phyloP scores from a whole-genome alignment of 768 basidiomycete species.

The Dioszegia crocea region DNA sequence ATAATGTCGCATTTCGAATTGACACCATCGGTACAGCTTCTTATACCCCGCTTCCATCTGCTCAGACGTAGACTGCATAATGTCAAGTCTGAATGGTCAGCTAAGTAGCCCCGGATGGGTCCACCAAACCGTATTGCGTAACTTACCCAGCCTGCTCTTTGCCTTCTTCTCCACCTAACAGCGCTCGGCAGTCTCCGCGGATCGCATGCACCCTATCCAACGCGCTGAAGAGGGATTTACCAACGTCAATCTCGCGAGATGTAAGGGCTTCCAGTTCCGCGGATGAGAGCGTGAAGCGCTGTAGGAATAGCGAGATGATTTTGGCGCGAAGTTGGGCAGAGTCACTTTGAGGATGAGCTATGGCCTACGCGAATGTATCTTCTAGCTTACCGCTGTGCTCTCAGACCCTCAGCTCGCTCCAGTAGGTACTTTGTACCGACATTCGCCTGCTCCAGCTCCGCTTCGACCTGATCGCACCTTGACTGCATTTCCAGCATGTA shows the following conservation, averaged over 20 bases:
- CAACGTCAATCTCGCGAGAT: constrained; percentile 73
- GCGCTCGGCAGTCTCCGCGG: constrained; percentile 73
- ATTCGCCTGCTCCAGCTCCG: constrained; percentile 67
- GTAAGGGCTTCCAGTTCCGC: constrained; percentile 69
- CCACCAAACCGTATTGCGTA: too few relatives aligned
- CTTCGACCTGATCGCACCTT: constrained; percentile 78
- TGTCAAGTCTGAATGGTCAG: constrained; percentile 64
- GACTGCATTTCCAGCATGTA: constrained; percentile 75
- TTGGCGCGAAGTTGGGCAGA: constrained; percentile 59
- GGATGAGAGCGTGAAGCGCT: constrained; percentile 75
- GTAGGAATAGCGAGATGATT: constrained; percentile 73
- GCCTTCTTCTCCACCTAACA: constrained; percentile 65
- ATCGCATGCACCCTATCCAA: constrained; percentile 84
- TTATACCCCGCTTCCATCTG: constrained; percentile 85
- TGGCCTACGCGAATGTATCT: not conserved
- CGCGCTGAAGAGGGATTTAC: constrained; percentile 69
- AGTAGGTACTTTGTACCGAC: constrained; percentile 72
- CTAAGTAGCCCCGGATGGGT: constrained; percentile 2
- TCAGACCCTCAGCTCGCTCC: constrained; percentile 62
- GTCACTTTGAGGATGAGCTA: constrained; percentile 18
- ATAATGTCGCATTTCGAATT: constrained; percentile 75
- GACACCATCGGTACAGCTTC: constrained; percentile 80
- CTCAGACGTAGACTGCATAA: constrained; percentile 74
- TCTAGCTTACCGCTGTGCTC: constrained; percentile 45
- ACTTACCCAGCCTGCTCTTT: constrained; percentile 50